These are phyloP conservation scores for Spongispora temasekensis DNA, from an alignment of 1,284 basidiomycete species.

Conservation along the genomic window DNA sequence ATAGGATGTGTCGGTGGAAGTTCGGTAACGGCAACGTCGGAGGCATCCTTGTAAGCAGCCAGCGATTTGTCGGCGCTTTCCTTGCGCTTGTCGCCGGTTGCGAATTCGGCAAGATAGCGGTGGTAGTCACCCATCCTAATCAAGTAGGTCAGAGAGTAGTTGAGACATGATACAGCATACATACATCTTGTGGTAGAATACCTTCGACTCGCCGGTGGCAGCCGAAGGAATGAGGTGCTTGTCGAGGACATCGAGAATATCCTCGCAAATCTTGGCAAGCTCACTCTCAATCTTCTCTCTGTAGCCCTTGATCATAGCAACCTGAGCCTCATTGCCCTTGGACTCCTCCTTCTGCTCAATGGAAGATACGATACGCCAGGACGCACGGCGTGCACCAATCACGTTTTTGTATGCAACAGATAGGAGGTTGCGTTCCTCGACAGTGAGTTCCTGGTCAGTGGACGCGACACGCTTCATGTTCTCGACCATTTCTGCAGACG, in stretches of 20 bases:
- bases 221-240: slow-evolving; percentile 99
- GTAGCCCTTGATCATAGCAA: slow-evolving; percentile 99
- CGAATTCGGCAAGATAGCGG: slow-evolving; percentile 99
- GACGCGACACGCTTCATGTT: slow-evolving; percentile 99
- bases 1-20: slow-evolving; percentile 99
- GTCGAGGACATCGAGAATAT: slow-evolving; percentile 98
- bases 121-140: slow-evolving; percentile 99
- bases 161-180: slow-evolving; percentile 30
- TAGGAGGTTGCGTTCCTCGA: slow-evolving; percentile 98
- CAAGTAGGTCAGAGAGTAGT: neutral
- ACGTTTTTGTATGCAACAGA: slow-evolving; percentile 99
- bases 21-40: slow-evolving; percentile 97
- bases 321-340: slow-evolving; percentile 98
- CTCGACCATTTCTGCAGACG: slow-evolving; percentile 88
- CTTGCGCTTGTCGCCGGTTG: slow-evolving; percentile 98
- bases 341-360: slow-evolving; percentile 99
- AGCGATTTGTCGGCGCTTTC: slow-evolving; percentile 98
- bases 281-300: slow-evolving; percentile 98
- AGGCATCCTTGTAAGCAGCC: slow-evolving; percentile 99
- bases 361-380: slow-evolving; percentile 98
- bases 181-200: slow-evolving; percentile 99
- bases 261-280: slow-evolving; percentile 99
- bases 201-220: slow-evolving; percentile 97
- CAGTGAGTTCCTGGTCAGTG: slow-evolving; percentile 96
- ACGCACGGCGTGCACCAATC: slow-evolving; percentile 98